These are phyloP conservation scores for Debaryomyces prosopidis DNA, from an alignment of 805 yeast genomes.

Conservation along the genomic window DNA sequence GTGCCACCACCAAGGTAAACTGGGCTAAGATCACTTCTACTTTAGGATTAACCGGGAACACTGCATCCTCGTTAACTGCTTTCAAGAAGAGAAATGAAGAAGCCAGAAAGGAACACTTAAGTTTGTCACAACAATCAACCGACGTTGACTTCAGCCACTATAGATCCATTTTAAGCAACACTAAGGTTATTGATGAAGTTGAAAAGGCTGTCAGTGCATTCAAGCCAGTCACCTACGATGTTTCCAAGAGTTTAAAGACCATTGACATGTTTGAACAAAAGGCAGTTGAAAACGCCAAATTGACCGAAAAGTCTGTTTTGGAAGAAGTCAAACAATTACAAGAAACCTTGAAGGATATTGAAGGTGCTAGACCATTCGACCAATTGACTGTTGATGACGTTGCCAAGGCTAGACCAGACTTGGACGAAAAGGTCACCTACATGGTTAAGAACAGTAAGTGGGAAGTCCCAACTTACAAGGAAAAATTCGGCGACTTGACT, in stretches of 20 bases:
- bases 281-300: slow-evolving; percentile 93
- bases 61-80: slow-evolving; percentile 83
- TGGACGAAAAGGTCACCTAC: slow-evolving; percentile 91
- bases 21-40: slow-evolving; percentile 90
- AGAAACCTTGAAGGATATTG: slow-evolving; percentile 89
- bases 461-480: slow-evolving; percentile 98
- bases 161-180: slow-evolving; percentile 79
- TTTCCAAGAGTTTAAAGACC: slow-evolving; percentile 85
- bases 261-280: slow-evolving; percentile 92
- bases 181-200: slow-evolving; percentile 73
- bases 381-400: slow-evolving; percentile 95
- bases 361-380: slow-evolving; percentile 96
- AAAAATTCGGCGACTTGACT: slow-evolving; percentile 95
- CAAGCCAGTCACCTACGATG: slow-evolving; percentile 84
- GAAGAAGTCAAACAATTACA: slow-evolving; percentile 84
- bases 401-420: slow-evolving; percentile 94
- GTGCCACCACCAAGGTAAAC: slow-evolving; percentile 85
- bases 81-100: slow-evolving; percentile 99
- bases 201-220: slow-evolving; percentile 74
- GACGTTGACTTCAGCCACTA: slow-evolving; percentile 80
- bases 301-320: slow-evolving; percentile 85
- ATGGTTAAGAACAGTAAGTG: slow-evolving; percentile 96
- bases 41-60: slow-evolving; percentile 88
- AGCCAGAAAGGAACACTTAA: slow-evolving; percentile 80
- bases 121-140: slow-evolving; percentile 70